Evolutionary conservation across 225 moss, liverwort and hornwort species (phyloP), one percentile per base, ranked within the genome.

Genomic region (Lunularia cruciata): DNA sequence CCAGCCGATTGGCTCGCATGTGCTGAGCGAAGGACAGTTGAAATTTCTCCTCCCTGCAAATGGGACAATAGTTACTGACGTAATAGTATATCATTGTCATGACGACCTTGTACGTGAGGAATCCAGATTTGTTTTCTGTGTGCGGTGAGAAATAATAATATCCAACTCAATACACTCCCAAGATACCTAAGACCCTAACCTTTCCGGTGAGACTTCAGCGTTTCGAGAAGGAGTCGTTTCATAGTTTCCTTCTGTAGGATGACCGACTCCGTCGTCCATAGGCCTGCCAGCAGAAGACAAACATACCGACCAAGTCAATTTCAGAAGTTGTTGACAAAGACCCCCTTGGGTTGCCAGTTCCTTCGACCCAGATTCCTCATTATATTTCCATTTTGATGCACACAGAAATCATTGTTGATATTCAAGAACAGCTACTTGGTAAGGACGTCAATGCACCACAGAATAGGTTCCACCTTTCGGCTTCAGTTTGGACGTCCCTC

Each of bases 11-110:
- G 10, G 77, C 75, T 75, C 83, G 85, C 67, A 80, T 73, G 35
- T 87, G 83, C 63, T 82, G 83, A 9, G 79, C 83, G 62, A 91
- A 89, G 13, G 79, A 62, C 35, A 76, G 81, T 47, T 85, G 88
- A 60, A 91, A 91, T 63, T 63, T 65, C 33, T 79, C 67, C 63
- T 91, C 88, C 76, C 91, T 89, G 76, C 47, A 59, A 49, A 22
- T 67, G 22, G 20, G 39, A 42, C 34, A 13, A 14, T 4, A 14
- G 16, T 31, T 3, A 28, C 45, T 64, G 12, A n/a, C n/a, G n/a
- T n/a, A n/a, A n/a, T n/a, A n/a, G n/a, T n/a, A n/a, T n/a, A n/a
- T n/a, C n/a, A n/a, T 42, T 30, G 11, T 12, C 10, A 43, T 20
- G 20, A 20, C 18, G n/a, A 3, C 5, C 7, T 20, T 20, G 52